Base-by-base conservation (phyloP, 441 rosid genomes). In the Euphorbia corollata region DNA sequence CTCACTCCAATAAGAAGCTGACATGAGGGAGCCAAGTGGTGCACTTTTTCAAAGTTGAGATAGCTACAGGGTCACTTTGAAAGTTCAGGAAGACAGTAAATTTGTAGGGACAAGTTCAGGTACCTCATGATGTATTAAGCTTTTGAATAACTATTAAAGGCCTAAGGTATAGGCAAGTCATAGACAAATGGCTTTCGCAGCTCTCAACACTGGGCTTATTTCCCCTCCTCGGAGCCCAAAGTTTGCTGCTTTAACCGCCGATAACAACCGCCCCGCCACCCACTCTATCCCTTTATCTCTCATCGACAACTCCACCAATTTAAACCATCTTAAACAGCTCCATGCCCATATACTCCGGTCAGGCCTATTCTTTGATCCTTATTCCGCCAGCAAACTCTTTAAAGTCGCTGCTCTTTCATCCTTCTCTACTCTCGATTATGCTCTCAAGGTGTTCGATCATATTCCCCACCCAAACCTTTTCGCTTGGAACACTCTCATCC, bases 401-500 rank as follows among this genome's bases (percentile, higher is more conserved):
- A 73, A 80, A 7, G 67, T 74, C 2, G 50, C 71, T 2, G 77
- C 86, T 0, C 51, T 85, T 24, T 67, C 74, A 2, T 19, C 82
- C 1, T 80, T 85, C 68, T 82, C 85, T 5, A 78, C 81, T 54
- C 83, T 88, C 63, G 84, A 84, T 1, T 88, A 86, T 68, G 92
- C 90, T 10, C 75, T 79, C 55, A 80, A 81, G 63, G 78, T 88
- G 87, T 88, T 88, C 73, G 92, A 86, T 50, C 73, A 83, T 75
- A 88, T 86, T 81, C 84, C 87, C 72, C 77, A 82, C 20, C 87
- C 90, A 66, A 86, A 88, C 74, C 76, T 84, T 12, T 85, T 77
- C 74, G 61, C 87, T 18, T 86, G 88, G 87, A 88, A 85, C 70
- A 84, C 87, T 0, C 87, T 85, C 41, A 87, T 89, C 70, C 90